A percentile compares a stretch with the other conserved stretches of the same genome.
Evolutionary conservation across 345 rosid species (phyloP).

Genomic region (Draba incana): DNA sequence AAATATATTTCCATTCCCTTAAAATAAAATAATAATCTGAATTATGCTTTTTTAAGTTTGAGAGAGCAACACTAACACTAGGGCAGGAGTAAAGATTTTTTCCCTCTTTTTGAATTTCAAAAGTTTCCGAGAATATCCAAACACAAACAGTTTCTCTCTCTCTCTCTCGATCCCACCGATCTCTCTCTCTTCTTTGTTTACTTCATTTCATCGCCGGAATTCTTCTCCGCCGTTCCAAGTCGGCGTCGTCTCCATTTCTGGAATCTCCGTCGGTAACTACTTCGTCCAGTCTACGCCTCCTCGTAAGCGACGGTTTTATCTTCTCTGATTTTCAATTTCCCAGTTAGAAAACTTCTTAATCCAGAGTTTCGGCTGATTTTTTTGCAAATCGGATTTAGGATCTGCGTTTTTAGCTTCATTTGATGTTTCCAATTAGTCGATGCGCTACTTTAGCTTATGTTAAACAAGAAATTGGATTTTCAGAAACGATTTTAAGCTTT

Average conservation of each 20-base stretch:
- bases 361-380: not conserved
- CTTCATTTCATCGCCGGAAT: conserved; percentile 7
- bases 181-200: too few species aligned
- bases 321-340: conserved; percentile 10
- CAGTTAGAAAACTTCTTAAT: not conserved
- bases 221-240: not conserved
- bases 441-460: not conserved
- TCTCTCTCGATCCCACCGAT: conserved; percentile 28
- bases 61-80: too few species aligned
- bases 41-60: too few species aligned
- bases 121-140: conserved; percentile 36
- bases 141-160: not conserved
- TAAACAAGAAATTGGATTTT: conserved; percentile 12
- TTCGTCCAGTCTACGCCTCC: not conserved
- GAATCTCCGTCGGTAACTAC: conserved; percentile 12
- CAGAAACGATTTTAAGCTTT: conserved; percentile 13
- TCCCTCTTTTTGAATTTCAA: conserved; percentile 46
- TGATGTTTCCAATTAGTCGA: conserved; percentile 1
- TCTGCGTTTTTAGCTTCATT: conserved; percentile 15
- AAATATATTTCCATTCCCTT: too few species aligned
- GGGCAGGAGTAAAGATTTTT: conserved; percentile 2
- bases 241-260: conserved; percentile 5
- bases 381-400: conserved; percentile 9
- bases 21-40: too few species aligned
- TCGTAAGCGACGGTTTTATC: conserved; percentile 22